These are phyloP conservation scores for Hyaloscypha bicolor DNA, from an alignment of 495 filamentous ascomycete genomes.

Conservation along the genomic window DNA sequence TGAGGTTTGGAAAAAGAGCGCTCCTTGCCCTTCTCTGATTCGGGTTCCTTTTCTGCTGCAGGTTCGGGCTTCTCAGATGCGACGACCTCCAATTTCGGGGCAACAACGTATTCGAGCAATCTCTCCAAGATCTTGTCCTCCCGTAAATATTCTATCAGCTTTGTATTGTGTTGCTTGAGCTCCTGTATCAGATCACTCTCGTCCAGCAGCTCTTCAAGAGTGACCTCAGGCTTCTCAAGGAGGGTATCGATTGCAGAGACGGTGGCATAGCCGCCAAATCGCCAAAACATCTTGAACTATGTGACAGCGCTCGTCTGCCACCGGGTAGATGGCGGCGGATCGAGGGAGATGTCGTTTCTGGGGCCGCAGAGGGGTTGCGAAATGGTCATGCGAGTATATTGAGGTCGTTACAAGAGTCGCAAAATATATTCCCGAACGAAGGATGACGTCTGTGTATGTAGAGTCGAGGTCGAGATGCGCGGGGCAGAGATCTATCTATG, in stretches of 20 bases:
- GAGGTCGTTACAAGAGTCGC: conserved; percentile 23
- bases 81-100: conserved; percentile 64
- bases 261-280: conserved; percentile 97
- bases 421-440: conserved; percentile 21
- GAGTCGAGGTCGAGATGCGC: conserved; percentile 13
- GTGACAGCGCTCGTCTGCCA: conserved; percentile 42
- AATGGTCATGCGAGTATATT: conserved; percentile 32
- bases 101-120: conserved; percentile 88
- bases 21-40: conserved; percentile 49
- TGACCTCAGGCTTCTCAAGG: conserved; percentile 92
- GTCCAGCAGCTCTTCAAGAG: conserved; percentile 92
- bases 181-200: conserved; percentile 96
- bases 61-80: conserved; percentile 57
- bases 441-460: conserved; percentile 18
- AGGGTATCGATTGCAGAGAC: conserved; percentile 94
- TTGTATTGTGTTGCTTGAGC: conserved; percentile 96
- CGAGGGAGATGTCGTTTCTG: conserved; percentile 17
- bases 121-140: conserved; percentile 84
- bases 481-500: conserved; percentile 20
- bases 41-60: conserved; percentile 40
- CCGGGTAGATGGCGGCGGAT: conserved; percentile 20
- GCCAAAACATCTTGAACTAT: conserved; percentile 89
- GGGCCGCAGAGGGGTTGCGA: conserved; percentile 9
- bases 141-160: conserved; percentile 93
- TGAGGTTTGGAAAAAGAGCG: conserved; percentile 49